phyloP scores from a whole-genome alignment of 1,284 basidiomycete species.

The Pisolithus thermaeus region DNA sequence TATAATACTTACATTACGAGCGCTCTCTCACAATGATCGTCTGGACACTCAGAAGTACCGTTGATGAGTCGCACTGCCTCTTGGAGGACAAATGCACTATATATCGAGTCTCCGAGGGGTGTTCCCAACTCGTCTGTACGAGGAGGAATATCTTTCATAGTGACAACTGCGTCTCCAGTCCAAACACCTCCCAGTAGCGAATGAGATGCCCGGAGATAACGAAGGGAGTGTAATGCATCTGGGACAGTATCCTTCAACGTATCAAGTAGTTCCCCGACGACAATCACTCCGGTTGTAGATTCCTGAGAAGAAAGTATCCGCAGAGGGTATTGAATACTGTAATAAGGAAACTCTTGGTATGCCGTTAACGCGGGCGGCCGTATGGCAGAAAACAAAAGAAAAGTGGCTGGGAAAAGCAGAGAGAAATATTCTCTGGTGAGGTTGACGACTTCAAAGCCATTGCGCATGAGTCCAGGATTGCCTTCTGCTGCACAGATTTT shows the following conservation, averaged over 20 bases:
- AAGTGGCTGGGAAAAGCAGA: slow-evolving; percentile 25
- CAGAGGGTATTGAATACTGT: slow-evolving; percentile 50
- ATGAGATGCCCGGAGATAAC: slow-evolving; percentile 84
- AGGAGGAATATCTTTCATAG: slow-evolving; percentile 36
- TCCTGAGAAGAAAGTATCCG: slow-evolving; percentile 64
- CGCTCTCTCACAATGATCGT: slow-evolving; percentile 41
- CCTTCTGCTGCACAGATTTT: background rate
- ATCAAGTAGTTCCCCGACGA: slow-evolving; percentile 67
- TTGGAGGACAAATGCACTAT: slow-evolving; percentile 79
- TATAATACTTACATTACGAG: slow-evolving; percentile 59
- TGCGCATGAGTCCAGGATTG: background rate
- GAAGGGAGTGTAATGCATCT: slow-evolving; percentile 45
- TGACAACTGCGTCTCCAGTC: slow-evolving; percentile 50
- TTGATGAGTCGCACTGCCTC: slow-evolving; percentile 72
- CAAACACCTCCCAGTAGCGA: slow-evolving; percentile 87
- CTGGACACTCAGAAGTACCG: slow-evolving; percentile 34
- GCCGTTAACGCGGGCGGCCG: slow-evolving; percentile 51
- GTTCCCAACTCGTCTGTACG: slow-evolving; percentile 48
- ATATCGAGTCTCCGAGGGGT: slow-evolving; percentile 71
- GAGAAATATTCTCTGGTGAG: slow-evolving; percentile 9
- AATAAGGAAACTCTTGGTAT: slow-evolving; percentile 47
- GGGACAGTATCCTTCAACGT: slow-evolving; percentile 26
- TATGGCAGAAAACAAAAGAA: slow-evolving; percentile 36
- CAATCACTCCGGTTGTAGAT: slow-evolving; percentile 72
- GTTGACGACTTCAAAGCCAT: background rate